These are phyloP conservation scores for Aspergillus piperis DNA, from an alignment of 2,329 filamentous ascomycete genomes.

Conservation along the genomic window DNA sequence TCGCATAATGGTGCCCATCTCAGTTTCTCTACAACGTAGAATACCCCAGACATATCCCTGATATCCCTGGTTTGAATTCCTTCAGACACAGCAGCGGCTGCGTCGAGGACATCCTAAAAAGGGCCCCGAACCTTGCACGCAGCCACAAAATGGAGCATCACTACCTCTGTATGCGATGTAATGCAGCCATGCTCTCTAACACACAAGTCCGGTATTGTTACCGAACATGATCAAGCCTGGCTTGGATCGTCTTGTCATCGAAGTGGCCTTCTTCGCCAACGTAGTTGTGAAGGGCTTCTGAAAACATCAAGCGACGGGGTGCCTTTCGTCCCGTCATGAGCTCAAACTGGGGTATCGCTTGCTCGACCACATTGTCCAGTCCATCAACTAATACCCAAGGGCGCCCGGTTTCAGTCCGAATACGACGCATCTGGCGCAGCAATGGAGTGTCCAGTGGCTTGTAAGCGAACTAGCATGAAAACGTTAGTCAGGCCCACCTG, in stretches of 20 bases:
- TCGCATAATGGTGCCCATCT: neutral
- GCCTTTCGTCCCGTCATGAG: conserved; percentile 74
- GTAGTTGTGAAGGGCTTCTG: conserved; percentile 55
- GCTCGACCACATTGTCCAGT: conserved; percentile 73
- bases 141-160: no score
- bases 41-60: neutral
- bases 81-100: neutral
- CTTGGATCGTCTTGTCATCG: conserved; percentile 42
- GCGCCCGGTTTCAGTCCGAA: conserved; percentile 53
- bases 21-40: neutral
- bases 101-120: neutral
- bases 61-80: neutral
- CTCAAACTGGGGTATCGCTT: conserved; percentile 80
- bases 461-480: conserved; percentile 56
- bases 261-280: conserved; percentile 37
- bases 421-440: conserved; percentile 65
- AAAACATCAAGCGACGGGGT: conserved; percentile 69
- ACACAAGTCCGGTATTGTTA: conserved; percentile 15
- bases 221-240: conserved; percentile 32
- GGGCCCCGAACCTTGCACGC: neutral
- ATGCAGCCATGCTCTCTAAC: neutral
- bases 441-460: conserved; percentile 72
- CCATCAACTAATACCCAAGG: conserved; percentile 75
- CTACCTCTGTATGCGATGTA: neutral
- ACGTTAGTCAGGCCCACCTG: conserved; percentile 10